Evolutionary conservation across 1,284 basidiomycete species (phyloP).

Genomic region (Phenoliferia sp.): DNA sequence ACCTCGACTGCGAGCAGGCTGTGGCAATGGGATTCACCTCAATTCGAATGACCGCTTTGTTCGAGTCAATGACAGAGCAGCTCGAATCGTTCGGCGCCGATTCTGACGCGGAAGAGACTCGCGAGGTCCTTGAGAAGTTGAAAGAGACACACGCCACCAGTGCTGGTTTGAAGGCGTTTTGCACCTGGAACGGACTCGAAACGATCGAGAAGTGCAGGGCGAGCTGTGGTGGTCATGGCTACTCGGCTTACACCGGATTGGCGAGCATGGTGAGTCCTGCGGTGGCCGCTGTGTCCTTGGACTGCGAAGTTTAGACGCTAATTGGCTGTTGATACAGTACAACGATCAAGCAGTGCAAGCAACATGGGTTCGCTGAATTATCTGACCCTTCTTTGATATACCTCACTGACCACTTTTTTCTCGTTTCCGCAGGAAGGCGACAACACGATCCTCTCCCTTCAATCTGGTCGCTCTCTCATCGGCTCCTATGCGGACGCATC

Average conservation of each 20-base stretch:
- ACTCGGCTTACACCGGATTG: conserved; percentile 54
- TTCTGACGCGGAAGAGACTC: conserved; percentile 40
- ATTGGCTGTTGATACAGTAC: conserved; percentile 40
- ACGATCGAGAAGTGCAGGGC: conserved; percentile 53
- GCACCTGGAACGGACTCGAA: conserved; percentile 54
- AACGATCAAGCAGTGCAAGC: conserved; percentile 51
- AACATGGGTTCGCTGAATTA: not conserved
- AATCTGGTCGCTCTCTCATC: conserved; percentile 52
- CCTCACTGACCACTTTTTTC: not conserved
- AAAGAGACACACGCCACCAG: conserved; percentile 57
- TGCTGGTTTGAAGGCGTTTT: conserved; percentile 57
- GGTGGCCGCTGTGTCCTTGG: not conserved
- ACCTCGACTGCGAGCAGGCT: no score
- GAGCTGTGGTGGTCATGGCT: conserved; percentile 56
- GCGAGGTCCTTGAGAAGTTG: conserved; percentile 47
- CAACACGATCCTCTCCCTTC: conserved; percentile 47
- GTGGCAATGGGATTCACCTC: conserved; percentile 54
- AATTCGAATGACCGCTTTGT: conserved; percentile 40
- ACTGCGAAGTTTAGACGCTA: not conserved
- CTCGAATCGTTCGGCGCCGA: conserved; percentile 51
- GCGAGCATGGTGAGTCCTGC: conserved; percentile 45
- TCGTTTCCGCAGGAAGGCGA: conserved; percentile 52
- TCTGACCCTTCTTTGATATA: not conserved
- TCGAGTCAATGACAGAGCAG: conserved; percentile 47
- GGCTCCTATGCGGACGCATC: conserved; percentile 48